Evolutionary conservation across 78 protist species (phyloP), one percentile per base, ranked within the genome.

Genomic region (Guillardia theta): DNA sequence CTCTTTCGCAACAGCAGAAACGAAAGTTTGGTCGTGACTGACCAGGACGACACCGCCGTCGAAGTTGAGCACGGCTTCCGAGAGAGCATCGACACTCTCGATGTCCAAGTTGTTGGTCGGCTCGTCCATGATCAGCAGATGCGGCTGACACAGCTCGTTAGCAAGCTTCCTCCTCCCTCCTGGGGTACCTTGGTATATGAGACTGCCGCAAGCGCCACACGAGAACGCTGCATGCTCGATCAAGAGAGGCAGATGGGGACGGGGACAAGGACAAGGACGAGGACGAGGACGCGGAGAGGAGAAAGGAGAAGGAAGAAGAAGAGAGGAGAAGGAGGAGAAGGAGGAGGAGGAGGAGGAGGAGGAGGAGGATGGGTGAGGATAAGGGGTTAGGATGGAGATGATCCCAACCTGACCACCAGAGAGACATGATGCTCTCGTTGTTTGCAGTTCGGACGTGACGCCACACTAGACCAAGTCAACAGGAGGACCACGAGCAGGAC

Each of bases 71-170:
- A 78, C 90, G 30, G 90, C 90, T 30, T 78, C 36, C 4, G 83
- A 24, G 21, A 70, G 83, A 36, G 90, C 90, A 30, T 48, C 43
- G 76, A 88, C 93, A 8, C 76, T 48, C 80, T 92, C 94, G 77
- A 95, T 77, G 53, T 95, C 96, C 46, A 95, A 78, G 58, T 93
- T 48, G 94, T 95, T 95, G 45, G 96, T 95, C 44, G 96, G 96
- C 94, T 95, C 96, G 94, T 95, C 96, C 93, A 88, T 88, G 41
- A 88, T 88, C 45, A 88, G 93, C 53, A 88, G 47, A 41, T 88
- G 93, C 2, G 93, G 93, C 90, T n/a, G n/a, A n/a, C n/a, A n/a
- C n/a, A n/a, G n/a, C n/a, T n/a, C n/a, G n/a, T n/a, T n/a, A n/a
- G n/a, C n/a, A n/a, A n/a, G n/a, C n/a, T n/a, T n/a, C n/a, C n/a